A percentile compares a stretch with the other conserved stretches of the same genome.
phyloP scores from a whole-genome alignment of 148 eudicot genomes.

The Amaranthus palmeri region DNA sequence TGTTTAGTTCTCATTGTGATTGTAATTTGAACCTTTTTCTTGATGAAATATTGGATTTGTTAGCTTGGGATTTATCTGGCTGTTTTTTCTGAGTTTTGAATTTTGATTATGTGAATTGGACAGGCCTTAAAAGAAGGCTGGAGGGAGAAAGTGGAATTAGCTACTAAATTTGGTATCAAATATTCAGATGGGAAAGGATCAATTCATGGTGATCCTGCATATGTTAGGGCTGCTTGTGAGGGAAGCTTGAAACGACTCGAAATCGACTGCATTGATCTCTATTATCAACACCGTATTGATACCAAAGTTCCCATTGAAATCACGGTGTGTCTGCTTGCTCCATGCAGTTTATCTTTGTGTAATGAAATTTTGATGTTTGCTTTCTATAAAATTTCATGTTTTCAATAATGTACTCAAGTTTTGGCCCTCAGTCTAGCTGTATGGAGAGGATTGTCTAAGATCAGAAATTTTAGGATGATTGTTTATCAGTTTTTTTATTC shows the following conservation, averaged over 20 bases:
- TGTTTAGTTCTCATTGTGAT: neutral
- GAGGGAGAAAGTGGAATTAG: constrained; percentile 22
- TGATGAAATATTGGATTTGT: too few relatives aligned
- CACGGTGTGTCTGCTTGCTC: constrained; percentile 25
- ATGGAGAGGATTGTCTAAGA: too few relatives aligned
- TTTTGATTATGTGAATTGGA: neutral
- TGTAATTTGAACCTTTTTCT: neutral
- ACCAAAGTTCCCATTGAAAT: constrained; percentile 35
- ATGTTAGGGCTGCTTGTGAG: constrained; percentile 33
- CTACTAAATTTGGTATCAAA: constrained; percentile 23
- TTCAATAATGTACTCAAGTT: too few relatives aligned
- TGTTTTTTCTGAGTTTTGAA: neutral
- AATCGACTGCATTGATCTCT: constrained; percentile 33
- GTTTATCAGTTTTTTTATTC: too few relatives aligned
- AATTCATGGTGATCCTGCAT: constrained; percentile 30
- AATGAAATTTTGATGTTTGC: neutral
- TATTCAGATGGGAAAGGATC: constrained; percentile 2
- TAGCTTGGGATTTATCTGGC: too few relatives aligned
- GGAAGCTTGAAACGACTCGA: constrained; percentile 39
- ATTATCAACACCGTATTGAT: constrained; percentile 37
- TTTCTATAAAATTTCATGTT: neutral
- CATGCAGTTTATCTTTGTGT: neutral
- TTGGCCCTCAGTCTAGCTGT: too few relatives aligned
- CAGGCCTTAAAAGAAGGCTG: constrained; percentile 23
- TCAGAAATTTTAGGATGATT: too few relatives aligned